Evolutionary conservation across 164 flowering plant genomes (phyloP), one percentile per base, ranked within the genome.

Genomic region (Liriodendron chinense): DNA sequence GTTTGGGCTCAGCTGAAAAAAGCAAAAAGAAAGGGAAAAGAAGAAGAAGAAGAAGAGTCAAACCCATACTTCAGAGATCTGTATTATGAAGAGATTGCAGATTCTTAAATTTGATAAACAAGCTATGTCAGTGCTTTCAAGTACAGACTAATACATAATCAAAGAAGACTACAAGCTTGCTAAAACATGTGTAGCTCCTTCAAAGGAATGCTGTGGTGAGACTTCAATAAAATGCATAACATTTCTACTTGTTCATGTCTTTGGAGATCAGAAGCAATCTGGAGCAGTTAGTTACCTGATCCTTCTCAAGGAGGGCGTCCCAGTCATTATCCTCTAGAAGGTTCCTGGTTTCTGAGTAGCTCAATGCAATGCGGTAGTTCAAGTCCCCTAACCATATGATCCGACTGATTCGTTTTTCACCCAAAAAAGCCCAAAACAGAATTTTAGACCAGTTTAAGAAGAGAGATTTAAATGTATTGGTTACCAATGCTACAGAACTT

Each of bases 381-480:
- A 93, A 81, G 80, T 93, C 98, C 47, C 98, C 98, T 23, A 93
- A 74, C 98, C 98, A 93, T 75, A 93, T 90, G 77, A 88, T 78
- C 28, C 92, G 91, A 47, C 98, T 93, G 78, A 21, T 53, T 47
- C 78, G 78, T 66, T 77, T 72, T 34, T 69, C 16, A 12, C 28
- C 61, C 1, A 34, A 34, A 69, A 72, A 53, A 67, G 2, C 1
- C 7, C 9, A 53, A 12, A 5, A 0, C 57, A 53, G 12, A 0
- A 53, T 53, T 34, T 53, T 53, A 13, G 59, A 53, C 8, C 59
- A 10, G 16, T 53, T 10, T 16, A 12, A 53, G 16, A 53, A 53
- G 13, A 53, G 18, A 53, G 59, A 53, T 53, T 53, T 12, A 53
- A 5, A 53, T 53, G 13, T 53, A 16, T 16, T 53, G 13, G 16